Evolutionary conservation across 2,329 filamentous ascomycete genomes (phyloP).

Genomic region (Myriosclerotinia duriaeana): DNA sequence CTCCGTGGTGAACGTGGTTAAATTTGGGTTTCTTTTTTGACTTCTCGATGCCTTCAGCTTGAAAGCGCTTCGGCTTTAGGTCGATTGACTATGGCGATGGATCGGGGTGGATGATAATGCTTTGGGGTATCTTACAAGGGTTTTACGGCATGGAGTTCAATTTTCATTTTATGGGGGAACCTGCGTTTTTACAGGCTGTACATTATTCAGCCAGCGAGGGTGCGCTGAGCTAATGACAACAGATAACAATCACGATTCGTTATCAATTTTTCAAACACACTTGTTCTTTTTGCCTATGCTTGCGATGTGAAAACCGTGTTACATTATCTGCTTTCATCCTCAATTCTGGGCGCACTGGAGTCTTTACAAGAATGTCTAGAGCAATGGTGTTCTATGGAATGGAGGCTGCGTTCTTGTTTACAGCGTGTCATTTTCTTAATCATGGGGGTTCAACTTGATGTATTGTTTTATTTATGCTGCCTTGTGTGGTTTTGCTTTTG

Average conservation of each 20-base stretch:
- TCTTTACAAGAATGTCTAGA: no score
- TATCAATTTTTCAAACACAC: slow-evolving; percentile 26
- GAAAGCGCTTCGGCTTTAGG: slow-evolving; percentile 25
- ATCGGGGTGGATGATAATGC: slow-evolving; percentile 35
- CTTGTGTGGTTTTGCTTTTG: no score
- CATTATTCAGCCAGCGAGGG: slow-evolving; percentile 38
- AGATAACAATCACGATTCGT: slow-evolving; percentile 29
- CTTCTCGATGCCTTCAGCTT: slow-evolving; percentile 26
- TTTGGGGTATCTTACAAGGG: slow-evolving; percentile 33
- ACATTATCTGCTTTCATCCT: no score
- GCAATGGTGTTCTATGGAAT: no score
- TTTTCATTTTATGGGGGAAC: slow-evolving; percentile 26
- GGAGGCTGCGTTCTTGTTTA: no score
- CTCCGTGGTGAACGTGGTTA: slow-evolving; percentile 92
- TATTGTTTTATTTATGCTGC: no score
- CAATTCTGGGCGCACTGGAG: no score
- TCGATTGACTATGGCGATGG: slow-evolving; percentile 17
- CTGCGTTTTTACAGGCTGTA: slow-evolving; percentile 33
- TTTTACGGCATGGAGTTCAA: slow-evolving; percentile 36
- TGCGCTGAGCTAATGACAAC: slow-evolving; percentile 35
- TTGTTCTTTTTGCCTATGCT: background rate
- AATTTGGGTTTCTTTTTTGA: slow-evolving; percentile 39
- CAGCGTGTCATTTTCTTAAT: no score
- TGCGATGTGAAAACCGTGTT: background rate
- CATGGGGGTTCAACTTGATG: no score